Conservation (phyloP, 495 filamentous ascomycete species). For the Podospora pseudopauciseta region DNA sequence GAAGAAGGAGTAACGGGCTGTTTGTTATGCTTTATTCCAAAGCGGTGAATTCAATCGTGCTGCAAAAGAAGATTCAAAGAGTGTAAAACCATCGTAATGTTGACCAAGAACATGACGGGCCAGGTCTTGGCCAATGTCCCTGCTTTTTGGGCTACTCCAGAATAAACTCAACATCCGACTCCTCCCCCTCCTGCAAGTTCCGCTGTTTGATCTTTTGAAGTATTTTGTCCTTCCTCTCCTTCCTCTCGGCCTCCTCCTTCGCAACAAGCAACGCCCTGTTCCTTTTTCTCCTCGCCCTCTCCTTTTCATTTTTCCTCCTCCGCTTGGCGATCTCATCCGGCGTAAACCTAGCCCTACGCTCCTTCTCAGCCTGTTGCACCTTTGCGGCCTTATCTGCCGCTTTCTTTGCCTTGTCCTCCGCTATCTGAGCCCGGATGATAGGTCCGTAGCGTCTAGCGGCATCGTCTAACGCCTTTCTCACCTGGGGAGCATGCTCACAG, state of each 20-base stretch:
- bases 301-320: neutral
- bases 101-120: too few relatives aligned
- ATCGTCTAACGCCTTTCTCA: neutral
- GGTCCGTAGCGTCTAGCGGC: neutral
- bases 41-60: neutral
- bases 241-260: neutral
- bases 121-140: too few relatives aligned
- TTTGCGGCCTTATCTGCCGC: neutral
- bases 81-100: too few relatives aligned
- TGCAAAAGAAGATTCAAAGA: too few relatives aligned
- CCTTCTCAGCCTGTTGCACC: neutral
- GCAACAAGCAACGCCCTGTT: neutral
- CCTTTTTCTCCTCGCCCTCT: neutral
- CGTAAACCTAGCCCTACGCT: neutral
- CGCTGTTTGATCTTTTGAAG: neutral
- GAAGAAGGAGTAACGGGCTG: slow-evolving; percentile 56
- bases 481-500: neutral
- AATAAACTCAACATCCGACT: neutral
- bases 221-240: neutral
- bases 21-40: too few relatives aligned
- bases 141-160: neutral
- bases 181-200: neutral
- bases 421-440: neutral
- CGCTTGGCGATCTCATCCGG: neutral
- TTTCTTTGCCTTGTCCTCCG: neutral